Evolutionary conservation across 2,329 filamentous ascomycete species (phyloP).

Genomic region (Sclerotinia borealis): DNA sequence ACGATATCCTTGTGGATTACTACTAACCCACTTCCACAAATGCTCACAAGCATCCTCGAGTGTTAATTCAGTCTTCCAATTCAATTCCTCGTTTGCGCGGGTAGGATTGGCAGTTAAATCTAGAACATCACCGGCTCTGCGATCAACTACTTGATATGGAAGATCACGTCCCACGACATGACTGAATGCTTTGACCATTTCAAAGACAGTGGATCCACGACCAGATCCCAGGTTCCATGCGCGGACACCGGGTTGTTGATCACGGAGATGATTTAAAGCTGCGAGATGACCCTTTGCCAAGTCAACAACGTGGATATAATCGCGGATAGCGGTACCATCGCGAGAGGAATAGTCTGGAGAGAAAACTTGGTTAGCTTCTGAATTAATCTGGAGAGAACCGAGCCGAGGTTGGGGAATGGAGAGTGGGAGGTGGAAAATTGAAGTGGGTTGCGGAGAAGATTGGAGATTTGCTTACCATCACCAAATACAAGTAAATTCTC

Average conservation of each 20-base stretch:
- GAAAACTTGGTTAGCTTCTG: constrained; percentile 14
- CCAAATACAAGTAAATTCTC: constrained; percentile 94
- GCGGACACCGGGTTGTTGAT: constrained; percentile 79
- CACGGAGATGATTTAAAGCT: constrained; percentile 83
- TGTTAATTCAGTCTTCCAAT: constrained; percentile 85
- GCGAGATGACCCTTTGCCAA: constrained; percentile 79
- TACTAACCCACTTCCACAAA: constrained; percentile 94
- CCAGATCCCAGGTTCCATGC: constrained; percentile 97
- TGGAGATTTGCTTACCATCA: constrained; percentile 56
- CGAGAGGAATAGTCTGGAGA: constrained; percentile 75
- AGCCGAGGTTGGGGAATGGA: neutral
- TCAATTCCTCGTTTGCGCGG: constrained; percentile 79
- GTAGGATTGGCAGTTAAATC: constrained; percentile 89
- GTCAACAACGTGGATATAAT: constrained; percentile 97
- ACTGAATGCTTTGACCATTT: constrained; percentile 95
- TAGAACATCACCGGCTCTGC: constrained; percentile 83
- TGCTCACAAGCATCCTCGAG: constrained; percentile 92
- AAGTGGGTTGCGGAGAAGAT: neutral
- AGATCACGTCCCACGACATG: constrained; percentile 78
- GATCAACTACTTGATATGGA: constrained; percentile 76
- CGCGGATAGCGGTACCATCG: constrained; percentile 89
- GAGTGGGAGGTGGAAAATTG: neutral
- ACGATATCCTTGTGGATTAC: constrained; percentile 92
- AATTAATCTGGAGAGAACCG: neutral
- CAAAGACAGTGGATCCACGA: constrained; percentile 89